Percentiles rank a stretch among this genome's conserved stretches.
Evolutionary conservation across 164 flowering plant species (phyloP).

Genomic region (Berberis thunbergii): DNA sequence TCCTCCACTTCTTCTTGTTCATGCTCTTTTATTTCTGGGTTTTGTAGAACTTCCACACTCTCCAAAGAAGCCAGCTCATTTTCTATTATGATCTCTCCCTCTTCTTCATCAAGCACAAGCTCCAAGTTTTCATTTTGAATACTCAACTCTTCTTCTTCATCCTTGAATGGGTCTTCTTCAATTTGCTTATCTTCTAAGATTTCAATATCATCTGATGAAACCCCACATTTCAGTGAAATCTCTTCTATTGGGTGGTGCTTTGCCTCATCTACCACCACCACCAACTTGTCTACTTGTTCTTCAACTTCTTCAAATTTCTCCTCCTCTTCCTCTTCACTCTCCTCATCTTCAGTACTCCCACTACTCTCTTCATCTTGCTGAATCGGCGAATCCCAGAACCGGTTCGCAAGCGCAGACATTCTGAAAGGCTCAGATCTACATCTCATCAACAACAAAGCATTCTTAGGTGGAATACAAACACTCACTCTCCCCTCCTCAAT

Average conservation of each 20-base stretch:
- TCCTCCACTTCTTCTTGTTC: background rate
- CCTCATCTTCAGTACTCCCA: too few relatives aligned
- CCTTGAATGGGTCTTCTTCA: too few relatives aligned
- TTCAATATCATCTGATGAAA: background rate
- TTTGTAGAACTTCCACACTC: slow-evolving; percentile 9
- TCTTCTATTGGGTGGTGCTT: too few relatives aligned
- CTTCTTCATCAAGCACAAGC: too few relatives aligned
- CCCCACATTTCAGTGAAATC: background rate
- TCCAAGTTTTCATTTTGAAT: too few relatives aligned
- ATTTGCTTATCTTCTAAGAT: too few relatives aligned
- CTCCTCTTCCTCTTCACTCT: slow-evolving; percentile 5
- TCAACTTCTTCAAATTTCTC: slow-evolving; percentile 9
- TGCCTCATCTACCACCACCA: too few relatives aligned
- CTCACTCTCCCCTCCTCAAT: slow-evolving; percentile 25
- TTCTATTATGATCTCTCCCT: too few relatives aligned
- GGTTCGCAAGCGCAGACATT: slow-evolving; percentile 62
- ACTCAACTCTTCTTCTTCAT: too few relatives aligned
- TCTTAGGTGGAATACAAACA: slow-evolving; percentile 22
- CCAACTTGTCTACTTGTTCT: slow-evolving; percentile 2
- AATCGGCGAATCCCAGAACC: slow-evolving; percentile 51
- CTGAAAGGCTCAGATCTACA: slow-evolving; percentile 91
- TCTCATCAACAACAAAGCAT: slow-evolving; percentile 86
- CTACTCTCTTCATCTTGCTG: slow-evolving; percentile 6
- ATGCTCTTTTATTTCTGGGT: background rate
- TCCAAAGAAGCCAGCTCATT: background rate